These are phyloP conservation scores for Capillidium heterosporum DNA, from an alignment of 371 early-diverging fungal genomes.

Conservation along the genomic window DNA sequence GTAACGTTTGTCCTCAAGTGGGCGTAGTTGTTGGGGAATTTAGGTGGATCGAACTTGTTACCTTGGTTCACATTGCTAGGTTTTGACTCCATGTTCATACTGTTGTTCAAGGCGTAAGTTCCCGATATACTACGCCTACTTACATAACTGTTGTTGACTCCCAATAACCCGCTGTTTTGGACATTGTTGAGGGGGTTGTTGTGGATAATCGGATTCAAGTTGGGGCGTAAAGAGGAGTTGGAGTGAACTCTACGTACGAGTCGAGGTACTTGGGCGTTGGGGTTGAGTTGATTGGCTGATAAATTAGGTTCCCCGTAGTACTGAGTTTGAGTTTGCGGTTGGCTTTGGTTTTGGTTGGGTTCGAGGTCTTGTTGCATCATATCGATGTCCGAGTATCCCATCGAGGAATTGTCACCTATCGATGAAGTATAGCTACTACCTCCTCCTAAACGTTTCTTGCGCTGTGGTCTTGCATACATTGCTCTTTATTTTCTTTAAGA, in stretches of 20 bases:
- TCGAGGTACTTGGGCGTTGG: background rate
- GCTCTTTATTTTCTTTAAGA: no score
- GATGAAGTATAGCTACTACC: slow-evolving; percentile 2
- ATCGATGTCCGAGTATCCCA: slow-evolving; percentile 1
- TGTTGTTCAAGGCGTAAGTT: background rate
- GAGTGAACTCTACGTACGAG: background rate
- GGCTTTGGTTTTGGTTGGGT: background rate
- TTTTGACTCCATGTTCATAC: background rate
- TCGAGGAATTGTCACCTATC: background rate
- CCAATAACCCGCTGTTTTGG: background rate
- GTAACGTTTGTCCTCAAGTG: background rate
- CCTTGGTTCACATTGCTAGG: background rate
- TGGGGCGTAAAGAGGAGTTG: background rate
- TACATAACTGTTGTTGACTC: background rate
- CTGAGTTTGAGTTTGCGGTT: background rate
- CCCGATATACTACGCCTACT: background rate
- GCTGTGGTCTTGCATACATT: slow-evolving; percentile 3
- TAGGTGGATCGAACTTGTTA: background rate
- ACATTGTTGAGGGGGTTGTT: background rate
- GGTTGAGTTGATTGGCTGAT: background rate
- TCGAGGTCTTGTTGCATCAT: background rate
- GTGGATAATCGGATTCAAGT: background rate
- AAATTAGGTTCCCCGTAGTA: no score
- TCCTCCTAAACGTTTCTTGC: background rate
- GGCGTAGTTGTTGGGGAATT: background rate